Evolutionary conservation across 257 asterid genomes (phyloP), one percentile per base, ranked within the genome.

Genomic region (Solanum pinnatisectum): DNA sequence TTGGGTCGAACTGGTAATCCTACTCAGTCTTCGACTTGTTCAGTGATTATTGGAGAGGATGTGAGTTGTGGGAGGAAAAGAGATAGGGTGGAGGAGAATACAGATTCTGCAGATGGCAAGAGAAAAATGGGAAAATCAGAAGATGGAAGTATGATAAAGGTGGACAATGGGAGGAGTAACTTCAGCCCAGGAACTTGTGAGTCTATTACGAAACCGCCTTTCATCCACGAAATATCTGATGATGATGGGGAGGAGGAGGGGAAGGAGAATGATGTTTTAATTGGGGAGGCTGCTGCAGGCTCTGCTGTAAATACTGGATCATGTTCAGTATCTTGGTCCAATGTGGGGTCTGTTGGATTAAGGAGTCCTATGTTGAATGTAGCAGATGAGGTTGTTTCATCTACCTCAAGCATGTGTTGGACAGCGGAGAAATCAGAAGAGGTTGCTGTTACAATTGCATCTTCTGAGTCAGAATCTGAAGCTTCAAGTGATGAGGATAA

Each of bases 401-500:
- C 88, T 14, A 86, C 88, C 84, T 71, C 88, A 49, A 86, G 83
- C 6, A 44, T 81, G 85, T 81, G 85, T 27, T 52, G 52, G 35
- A 49, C 49, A 5, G 8, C 3, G 20, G 44, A 72, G 25, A 72
- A 33, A 33, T 33, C 79, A 20, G 79, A 72, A 49, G 70, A 82
- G 30, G 14, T 22, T 30, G 23, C 2, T 79, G 37, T 25, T 79
- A 27, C 84, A 79, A 44, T 11, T 5, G 59, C 74, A 46, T 30
- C 84, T 72, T 82, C 49, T 11, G 85, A 46, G 67, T 82, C 83
- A 3, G 72, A 84, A 30, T 85, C 89, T 37, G 81, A 71, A 27
- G 77, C 65, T 12, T 85, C 89, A 25, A 70, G 86, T 33, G 91
- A 87, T 35, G 93, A 90, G 67, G 87, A 87, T 78, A 49, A 35